Base-by-base conservation (phyloP, 2,329 filamentous ascomycete species). In the Trichoderma koningiopsis region DNA sequence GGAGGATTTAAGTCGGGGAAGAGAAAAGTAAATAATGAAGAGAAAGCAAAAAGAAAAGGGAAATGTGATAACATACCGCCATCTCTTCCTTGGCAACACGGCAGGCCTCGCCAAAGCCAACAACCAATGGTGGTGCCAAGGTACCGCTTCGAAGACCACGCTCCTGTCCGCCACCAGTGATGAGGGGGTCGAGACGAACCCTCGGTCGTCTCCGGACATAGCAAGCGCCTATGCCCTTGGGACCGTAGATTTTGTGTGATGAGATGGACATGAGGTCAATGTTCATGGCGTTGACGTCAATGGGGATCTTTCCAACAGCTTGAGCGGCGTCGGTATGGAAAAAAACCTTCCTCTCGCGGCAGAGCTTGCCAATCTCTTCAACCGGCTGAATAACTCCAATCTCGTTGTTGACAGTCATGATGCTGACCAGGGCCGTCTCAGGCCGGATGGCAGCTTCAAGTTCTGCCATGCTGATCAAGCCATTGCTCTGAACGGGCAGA, bases 341-440 rank as follows among this genome's bases (percentile, higher is more conserved):
- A 82, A 97, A 99, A 56, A 97, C 86, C 84, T 97, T 97, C 81
- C 93, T 96, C 67, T 89, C 87, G 62, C 96, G 89, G 81, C 96
- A 99, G 16, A 99, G 84, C 81, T 91, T 92, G 76, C 96, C 96
- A 78, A 99, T 99, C 82, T 97, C 89, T 75, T 93, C 92, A 70
- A 99, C 83, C 0, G 96, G 96, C 81, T 99, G 96, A 70, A 99
- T 96, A n/a, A 99, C 96, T 77, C 96, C 96, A 76, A 99, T 98
- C 82, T 99, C 96, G 80, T 99, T 99, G 85, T 99, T 99, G 76
- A 99, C 96, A 0, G 96, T 90, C 96, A 99, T 99, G 81, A 99
- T 92, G 78, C 94, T 97, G 80, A 98, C 94, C 35, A 99, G 83
- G 55, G 89, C 90, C 16, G 96, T 99, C 71, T 98, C 94, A 0